phyloP scores from a whole-genome alignment of 2,329 filamentous ascomycete species.

The Chaetoscypha palmicola region DNA sequence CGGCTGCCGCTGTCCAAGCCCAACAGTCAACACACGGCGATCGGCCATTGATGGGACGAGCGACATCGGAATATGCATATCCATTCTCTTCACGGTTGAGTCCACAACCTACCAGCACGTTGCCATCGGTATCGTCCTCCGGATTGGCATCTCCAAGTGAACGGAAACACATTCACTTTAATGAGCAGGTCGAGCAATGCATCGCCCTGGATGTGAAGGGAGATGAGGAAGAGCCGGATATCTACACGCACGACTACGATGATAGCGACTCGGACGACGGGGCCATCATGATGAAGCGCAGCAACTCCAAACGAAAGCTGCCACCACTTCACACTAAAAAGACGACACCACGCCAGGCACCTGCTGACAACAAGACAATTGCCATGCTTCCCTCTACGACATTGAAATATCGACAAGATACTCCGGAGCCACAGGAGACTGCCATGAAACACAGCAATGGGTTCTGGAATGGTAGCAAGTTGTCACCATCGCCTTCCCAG shows the following conservation, averaged over 20 bases:
- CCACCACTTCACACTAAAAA: slow-evolving; percentile 33
- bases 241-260: slow-evolving; percentile 37
- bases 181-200: slow-evolving; percentile 91
- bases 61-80: slow-evolving; percentile 62
- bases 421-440: slow-evolving; percentile 56
- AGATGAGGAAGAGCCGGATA: slow-evolving; percentile 53
- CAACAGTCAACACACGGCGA: slow-evolving; percentile 40
- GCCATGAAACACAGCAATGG: slow-evolving; percentile 54
- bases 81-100: slow-evolving; percentile 56
- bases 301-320: slow-evolving; percentile 44
- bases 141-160: slow-evolving; percentile 58
- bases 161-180: slow-evolving; percentile 92
- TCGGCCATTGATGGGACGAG: slow-evolving; percentile 50
- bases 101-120: slow-evolving; percentile 51
- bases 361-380: slow-evolving; percentile 57
- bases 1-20: slow-evolving; percentile 33
- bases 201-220: slow-evolving; percentile 87
- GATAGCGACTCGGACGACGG: slow-evolving; percentile 55
- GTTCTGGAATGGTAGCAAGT: slow-evolving; percentile 36
- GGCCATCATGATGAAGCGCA: slow-evolving; percentile 62
- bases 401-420: slow-evolving; percentile 49
- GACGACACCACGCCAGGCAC: slow-evolving; percentile 40
- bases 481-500: slow-evolving; percentile 64
- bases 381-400: slow-evolving; percentile 62
- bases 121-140: slow-evolving; percentile 64